Evolutionary conservation across 2,329 filamentous ascomycete genomes (phyloP), one percentile per base, ranked within the genome.

Genomic region (Ophiocordyceps camponoti-floridani): DNA sequence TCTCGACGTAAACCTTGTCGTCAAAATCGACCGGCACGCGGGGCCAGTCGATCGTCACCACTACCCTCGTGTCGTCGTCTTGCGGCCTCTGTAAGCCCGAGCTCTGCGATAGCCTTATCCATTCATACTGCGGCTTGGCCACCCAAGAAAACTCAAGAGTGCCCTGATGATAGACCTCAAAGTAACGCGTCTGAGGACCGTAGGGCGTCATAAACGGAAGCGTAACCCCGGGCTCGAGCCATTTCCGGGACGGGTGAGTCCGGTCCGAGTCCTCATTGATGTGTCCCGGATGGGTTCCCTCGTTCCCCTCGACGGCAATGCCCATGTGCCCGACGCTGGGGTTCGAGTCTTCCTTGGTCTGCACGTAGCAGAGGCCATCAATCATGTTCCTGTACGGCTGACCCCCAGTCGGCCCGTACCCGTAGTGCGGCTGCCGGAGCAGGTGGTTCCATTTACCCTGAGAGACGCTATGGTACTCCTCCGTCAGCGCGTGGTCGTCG

Each of bases 401-500:
- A 2, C 47, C 48, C 2, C 51, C 49, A 7, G 44, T 49, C 18
- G 48, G 47, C 4, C 48, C 48, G 8, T 71, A 72, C 50, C 78
- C 58, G 41, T 65, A 66, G 49, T 67, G 65, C 2, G 62, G 58
- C 50, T 68, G 72, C 19, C 68, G 62, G 53, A 76, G 61, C 48
- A 76, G 72, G 52, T 73, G 62, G 48, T 68, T 67, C 73, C 73
- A 75, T 53, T 76, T 76, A 0, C 73, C 69, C 47, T 59, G 56
- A 1, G 72, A 56, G 13, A 75, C 58, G 3, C 59, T 52, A 53
- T 77, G 68, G 50, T 73, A 77, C 45, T 68, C 59, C 44, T 70
- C 60, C 0, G 66, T 69, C 3, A 77, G 58, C 2, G 62, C 60
- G 47, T 67, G 64, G 48, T 77, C 73, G 4, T 64, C 60, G 5